These are phyloP conservation scores for Laetiporus sulphureus DNA, from an alignment of 1,284 basidiomycete genomes.

Conservation along the genomic window DNA sequence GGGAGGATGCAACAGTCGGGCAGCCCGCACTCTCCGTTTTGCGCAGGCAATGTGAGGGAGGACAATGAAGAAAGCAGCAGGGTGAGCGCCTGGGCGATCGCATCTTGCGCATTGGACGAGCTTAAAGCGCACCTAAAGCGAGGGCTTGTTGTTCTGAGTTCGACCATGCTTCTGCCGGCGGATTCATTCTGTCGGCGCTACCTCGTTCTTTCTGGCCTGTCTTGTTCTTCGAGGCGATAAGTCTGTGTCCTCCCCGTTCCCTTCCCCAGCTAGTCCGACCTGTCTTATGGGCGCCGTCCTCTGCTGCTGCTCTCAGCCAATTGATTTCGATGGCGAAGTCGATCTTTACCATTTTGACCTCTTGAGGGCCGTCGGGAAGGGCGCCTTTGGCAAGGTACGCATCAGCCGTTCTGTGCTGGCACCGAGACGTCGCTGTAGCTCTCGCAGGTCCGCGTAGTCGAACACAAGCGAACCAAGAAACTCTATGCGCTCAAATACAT, in stretches of 20 bases:
- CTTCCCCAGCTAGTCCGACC: constrained; percentile 1
- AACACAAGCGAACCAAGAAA: constrained; percentile 91
- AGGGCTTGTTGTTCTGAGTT: not conserved
- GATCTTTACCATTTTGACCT: constrained; percentile 96
- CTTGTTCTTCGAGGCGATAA: constrained; percentile 11
- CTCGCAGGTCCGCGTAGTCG: constrained; percentile 77
- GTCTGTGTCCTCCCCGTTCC: constrained; percentile 5
- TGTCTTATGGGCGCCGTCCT: constrained; percentile 24
- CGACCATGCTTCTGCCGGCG: not conserved
- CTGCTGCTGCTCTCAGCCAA: constrained; percentile 40
- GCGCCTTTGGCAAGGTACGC: constrained; percentile 92
- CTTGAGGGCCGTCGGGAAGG: constrained; percentile 89
- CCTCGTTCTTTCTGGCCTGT: constrained; percentile 3
- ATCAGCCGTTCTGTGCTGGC: constrained; percentile 2
- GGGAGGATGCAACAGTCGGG: no score
- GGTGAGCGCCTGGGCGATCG: not conserved
- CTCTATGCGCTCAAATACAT: constrained; percentile 97
- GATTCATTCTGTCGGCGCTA: constrained; percentile 2
- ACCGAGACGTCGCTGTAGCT: not conserved
- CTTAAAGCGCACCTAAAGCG: not conserved
- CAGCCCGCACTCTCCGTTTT: no score
- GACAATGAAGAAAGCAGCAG: not conserved
- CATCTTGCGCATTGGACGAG: not conserved
- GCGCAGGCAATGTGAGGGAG: not conserved
- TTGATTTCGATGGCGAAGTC: constrained; percentile 92